Conservation (phyloP, 2,329 filamentous ascomycete genomes). For the Colletotrichum sp. region DNA sequence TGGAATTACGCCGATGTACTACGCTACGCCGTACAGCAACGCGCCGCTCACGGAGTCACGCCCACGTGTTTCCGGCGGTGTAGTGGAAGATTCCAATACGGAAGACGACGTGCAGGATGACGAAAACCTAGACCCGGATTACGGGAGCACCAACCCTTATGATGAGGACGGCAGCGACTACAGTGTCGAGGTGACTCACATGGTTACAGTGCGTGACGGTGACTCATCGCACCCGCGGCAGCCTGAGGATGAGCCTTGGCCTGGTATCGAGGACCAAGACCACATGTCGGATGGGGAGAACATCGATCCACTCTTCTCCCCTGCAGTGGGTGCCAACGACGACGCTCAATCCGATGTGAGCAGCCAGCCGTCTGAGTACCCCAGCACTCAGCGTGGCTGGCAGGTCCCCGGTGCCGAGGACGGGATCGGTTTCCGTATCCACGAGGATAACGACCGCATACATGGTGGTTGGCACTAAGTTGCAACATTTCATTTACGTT, state of each 20-base stretch:
- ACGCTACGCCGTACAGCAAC: slow-evolving; percentile 77
- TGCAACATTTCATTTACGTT: neutral
- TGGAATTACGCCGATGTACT: slow-evolving; percentile 67
- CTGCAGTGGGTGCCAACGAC: slow-evolving; percentile 26
- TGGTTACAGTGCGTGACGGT: neutral
- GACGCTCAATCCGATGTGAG: slow-evolving; percentile 42
- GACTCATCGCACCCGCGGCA: slow-evolving; percentile 32
- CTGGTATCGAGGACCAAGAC: slow-evolving; percentile 58
- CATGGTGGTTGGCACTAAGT: slow-evolving; percentile 6
- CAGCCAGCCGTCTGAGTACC: slow-evolving; percentile 62
- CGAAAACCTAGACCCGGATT: slow-evolving; percentile 28
- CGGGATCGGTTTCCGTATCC: slow-evolving; percentile 39
- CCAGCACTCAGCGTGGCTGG: slow-evolving; percentile 54
- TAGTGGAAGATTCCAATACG: slow-evolving; percentile 25
- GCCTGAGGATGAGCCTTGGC: slow-evolving; percentile 63
- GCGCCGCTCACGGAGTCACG: slow-evolving; percentile 51
- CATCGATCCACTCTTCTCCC: slow-evolving; percentile 43
- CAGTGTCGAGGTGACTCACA: slow-evolving; percentile 31
- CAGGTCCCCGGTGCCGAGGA: slow-evolving; percentile 28
- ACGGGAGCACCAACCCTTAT: slow-evolving; percentile 30
- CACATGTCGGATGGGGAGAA: slow-evolving; percentile 56
- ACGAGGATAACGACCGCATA: slow-evolving; percentile 39
- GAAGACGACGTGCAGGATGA: slow-evolving; percentile 34
- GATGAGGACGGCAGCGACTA: slow-evolving; percentile 34
- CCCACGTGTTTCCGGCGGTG: slow-evolving; percentile 15